Conservation (phyloP, 2,329 filamentous ascomycete species). For the Paraphoma chrysanthemicola region DNA sequence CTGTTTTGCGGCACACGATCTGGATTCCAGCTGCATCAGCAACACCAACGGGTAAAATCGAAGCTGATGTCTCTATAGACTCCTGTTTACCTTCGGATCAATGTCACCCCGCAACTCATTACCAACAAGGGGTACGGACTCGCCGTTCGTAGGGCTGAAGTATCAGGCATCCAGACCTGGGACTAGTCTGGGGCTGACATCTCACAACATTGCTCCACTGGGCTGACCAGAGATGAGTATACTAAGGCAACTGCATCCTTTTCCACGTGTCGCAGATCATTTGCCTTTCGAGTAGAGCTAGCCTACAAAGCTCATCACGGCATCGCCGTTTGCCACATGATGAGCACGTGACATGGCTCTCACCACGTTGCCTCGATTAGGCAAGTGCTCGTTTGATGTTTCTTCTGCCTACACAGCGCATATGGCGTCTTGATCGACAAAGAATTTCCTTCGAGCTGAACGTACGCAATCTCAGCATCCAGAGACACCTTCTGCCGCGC, state of each 20-base stretch:
- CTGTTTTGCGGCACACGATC: neutral
- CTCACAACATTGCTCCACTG: neutral
- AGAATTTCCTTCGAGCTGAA: neutral
- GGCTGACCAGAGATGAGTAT: neutral
- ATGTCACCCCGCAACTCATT: conserved; percentile 4
- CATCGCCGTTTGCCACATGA: conserved; percentile 4
- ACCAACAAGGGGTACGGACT: conserved; percentile 7
- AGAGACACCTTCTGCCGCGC: neutral
- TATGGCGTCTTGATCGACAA: neutral
- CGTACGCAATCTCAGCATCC: neutral
- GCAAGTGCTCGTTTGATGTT: neutral
- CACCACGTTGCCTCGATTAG: neutral
- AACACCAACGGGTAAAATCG: neutral
- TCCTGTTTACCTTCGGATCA: conserved; percentile 1
- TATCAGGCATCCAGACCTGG: conserved; percentile 10
- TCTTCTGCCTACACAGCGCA: neutral
- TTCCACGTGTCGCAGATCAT: neutral
- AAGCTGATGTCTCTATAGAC: neutral
- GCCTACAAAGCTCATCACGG: neutral
- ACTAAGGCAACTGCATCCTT: neutral
- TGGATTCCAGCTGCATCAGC: neutral
- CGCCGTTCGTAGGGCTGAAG: conserved; percentile 15
- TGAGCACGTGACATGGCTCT: neutral
- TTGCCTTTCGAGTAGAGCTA: neutral
- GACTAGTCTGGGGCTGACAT: conserved; percentile 6